Conservation (phyloP, 139 green algal species). For the Chlorella sp. region DNA sequence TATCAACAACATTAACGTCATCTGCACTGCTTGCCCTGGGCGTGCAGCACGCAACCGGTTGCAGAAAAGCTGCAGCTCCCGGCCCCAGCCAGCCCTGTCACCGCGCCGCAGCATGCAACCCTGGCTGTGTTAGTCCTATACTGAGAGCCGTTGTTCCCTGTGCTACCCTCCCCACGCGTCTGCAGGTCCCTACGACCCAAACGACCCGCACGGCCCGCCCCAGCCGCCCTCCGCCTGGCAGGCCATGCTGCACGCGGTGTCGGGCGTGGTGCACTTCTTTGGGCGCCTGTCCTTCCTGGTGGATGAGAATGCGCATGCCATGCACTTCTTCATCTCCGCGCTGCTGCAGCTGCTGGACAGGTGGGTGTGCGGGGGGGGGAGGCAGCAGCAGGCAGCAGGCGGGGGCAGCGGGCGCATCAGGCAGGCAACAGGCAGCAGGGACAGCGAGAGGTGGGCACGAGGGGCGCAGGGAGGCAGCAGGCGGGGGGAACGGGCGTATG, state of each 20-base stretch:
- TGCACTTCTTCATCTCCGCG: conserved; percentile 98
- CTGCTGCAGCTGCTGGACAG: conserved; percentile 95
- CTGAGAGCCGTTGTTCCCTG: background rate
- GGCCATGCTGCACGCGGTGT: conserved; percentile 56
- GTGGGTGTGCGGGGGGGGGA: background rate
- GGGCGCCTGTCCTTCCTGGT: conserved; percentile 96
- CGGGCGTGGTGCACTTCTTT: conserved; percentile 91
- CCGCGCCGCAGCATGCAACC: too few species aligned
- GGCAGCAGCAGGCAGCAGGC: background rate
- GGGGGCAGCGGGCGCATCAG: background rate
- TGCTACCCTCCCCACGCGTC: background rate
- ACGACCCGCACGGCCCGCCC: conserved; percentile 52
- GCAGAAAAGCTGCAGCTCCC: too few species aligned
- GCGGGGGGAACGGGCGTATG: too few species aligned
- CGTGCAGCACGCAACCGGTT: too few species aligned
- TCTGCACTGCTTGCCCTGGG: too few species aligned
- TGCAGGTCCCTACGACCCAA: conserved; percentile 54
- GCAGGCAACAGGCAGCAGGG: too few species aligned
- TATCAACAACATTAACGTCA: background rate
- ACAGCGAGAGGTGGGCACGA: background rate
- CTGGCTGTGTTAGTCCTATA: too few species aligned
- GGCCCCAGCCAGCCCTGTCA: too few species aligned
- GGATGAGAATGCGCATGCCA: conserved; percentile 97
- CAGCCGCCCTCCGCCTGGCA: conserved; percentile 79
- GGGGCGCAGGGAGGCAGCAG: too few species aligned